Evolutionary conservation across 164 flowering plant species (phyloP).

Genomic region (Cinnamomum chago): DNA sequence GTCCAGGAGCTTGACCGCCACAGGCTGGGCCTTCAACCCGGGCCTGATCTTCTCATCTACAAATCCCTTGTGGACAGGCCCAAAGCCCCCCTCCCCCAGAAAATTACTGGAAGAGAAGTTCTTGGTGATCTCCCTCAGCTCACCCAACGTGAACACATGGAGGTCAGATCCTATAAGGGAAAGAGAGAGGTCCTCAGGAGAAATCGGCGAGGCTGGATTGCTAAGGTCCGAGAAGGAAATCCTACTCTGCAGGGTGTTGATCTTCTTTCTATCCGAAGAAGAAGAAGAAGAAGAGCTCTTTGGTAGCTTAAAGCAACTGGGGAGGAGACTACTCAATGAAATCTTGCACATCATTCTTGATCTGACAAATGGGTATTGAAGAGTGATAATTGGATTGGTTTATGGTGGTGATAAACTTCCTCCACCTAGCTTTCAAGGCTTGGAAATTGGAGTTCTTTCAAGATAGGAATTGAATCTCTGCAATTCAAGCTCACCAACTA

Average conservation of each 20-base stretch:
- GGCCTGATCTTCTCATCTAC: constrained; percentile 54
- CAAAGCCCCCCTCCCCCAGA: constrained; percentile 85
- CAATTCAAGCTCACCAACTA: background rate
- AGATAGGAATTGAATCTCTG: background rate
- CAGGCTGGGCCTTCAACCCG: constrained; percentile 58
- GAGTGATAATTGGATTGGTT: background rate
- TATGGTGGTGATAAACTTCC: background rate
- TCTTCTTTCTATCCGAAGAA: constrained; percentile 16
- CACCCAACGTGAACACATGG: constrained; percentile 50
- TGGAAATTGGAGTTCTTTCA: background rate
- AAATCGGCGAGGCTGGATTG: constrained; percentile 31
- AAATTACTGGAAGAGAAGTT: constrained; percentile 44
- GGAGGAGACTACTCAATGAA: constrained; percentile 20
- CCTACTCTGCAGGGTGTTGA: constrained; percentile 33
- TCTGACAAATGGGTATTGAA: background rate
- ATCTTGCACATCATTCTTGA: constrained; percentile 13
- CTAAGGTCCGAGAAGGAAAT: constrained; percentile 58
- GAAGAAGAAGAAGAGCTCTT: constrained; percentile 1
- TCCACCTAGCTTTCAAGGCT: background rate
- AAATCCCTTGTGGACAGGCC: constrained; percentile 74
- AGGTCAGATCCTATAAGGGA: constrained; percentile 52
- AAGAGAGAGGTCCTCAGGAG: constrained; percentile 44
- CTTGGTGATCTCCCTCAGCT: constrained; percentile 49
- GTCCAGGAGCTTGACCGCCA: constrained; percentile 73
- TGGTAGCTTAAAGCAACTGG: constrained; percentile 23